A percentile compares a stretch with the other conserved stretches of the same genome.
Conservation (phyloP, 73 alveolate genomes). For the Tetrahymena malaccensis region DNA sequence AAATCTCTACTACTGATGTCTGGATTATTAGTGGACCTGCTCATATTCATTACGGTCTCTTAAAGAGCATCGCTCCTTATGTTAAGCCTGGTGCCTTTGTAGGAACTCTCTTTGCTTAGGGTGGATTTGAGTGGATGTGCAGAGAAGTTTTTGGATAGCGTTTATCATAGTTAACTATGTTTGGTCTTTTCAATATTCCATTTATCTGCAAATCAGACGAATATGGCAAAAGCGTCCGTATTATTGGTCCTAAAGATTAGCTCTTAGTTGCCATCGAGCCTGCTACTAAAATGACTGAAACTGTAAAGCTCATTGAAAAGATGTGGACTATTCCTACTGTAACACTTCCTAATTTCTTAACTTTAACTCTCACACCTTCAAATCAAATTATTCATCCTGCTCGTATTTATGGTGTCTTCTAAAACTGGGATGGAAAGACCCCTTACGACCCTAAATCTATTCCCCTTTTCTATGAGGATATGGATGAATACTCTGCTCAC, state of each 20-base stretch:
- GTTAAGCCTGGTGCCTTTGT: constrained; percentile 48
- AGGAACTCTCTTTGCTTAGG: constrained; percentile 64
- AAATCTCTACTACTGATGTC: constrained; percentile 50
- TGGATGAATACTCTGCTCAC: constrained; percentile 63
- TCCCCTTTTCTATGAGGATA: constrained; percentile 65
- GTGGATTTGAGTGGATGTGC: constrained; percentile 70
- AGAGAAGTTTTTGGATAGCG: constrained; percentile 54
- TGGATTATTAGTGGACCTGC: constrained; percentile 71
- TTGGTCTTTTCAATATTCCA: constrained; percentile 62
- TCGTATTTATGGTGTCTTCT: constrained; percentile 61
- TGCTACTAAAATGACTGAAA: constrained; percentile 27
- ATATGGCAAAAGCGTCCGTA: constrained; percentile 63
- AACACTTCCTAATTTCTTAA: constrained; percentile 54
- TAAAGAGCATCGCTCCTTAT: constrained; percentile 51
- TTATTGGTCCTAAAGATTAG: constrained; percentile 68
- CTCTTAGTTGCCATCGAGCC: constrained; percentile 40
- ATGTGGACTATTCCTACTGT: constrained; percentile 62
- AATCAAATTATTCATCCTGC: constrained; percentile 78
- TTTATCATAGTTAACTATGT: constrained; percentile 41
- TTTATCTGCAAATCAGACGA: constrained; percentile 63
- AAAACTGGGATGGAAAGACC: constrained; percentile 74
- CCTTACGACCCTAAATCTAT: constrained; percentile 48
- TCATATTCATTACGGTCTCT: constrained; percentile 46
- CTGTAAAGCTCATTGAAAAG: constrained; percentile 31
- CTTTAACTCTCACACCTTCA: constrained; percentile 67